Percentiles rank a stretch among this genome's conserved stretches.
Evolutionary conservation across 306 rosid genomes (phyloP).

Genomic region (Aeschynomene evenia): DNA sequence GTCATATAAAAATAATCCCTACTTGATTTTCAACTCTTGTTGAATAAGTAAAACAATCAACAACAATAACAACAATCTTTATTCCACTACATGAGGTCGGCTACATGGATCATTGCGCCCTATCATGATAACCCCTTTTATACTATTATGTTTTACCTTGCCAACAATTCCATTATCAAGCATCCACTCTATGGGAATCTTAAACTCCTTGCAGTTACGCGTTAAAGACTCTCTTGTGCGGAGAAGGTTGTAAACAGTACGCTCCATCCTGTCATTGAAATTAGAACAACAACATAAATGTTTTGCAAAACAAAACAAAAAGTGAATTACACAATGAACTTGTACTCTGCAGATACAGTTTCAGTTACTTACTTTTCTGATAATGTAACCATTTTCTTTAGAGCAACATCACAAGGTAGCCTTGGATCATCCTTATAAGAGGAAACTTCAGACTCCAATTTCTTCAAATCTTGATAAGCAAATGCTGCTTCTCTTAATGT

Average conservation of each 20-base stretch:
- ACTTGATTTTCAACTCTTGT: not conserved
- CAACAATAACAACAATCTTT: no score
- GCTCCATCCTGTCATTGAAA: slow-evolving; percentile 73
- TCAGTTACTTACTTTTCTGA: slow-evolving; percentile 74
- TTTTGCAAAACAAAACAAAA: not conserved
- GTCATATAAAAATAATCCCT: not conserved
- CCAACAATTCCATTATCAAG: slow-evolving; percentile 85
- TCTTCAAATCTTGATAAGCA: slow-evolving; percentile 81
- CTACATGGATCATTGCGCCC: no score
- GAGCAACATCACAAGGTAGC: slow-evolving; percentile 65
- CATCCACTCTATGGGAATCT: slow-evolving; percentile 92
- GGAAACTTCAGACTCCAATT: slow-evolving; percentile 80
- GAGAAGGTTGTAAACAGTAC: slow-evolving; percentile 72
- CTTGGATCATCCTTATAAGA: slow-evolving; percentile 61
- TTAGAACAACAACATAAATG: not conserved
- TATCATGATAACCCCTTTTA: no score
- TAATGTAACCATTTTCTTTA: slow-evolving; percentile 85
- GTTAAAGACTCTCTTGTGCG: slow-evolving; percentile 83
- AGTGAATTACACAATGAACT: not conserved
- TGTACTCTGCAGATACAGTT: not conserved
- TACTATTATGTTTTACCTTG: slow-evolving; percentile 71
- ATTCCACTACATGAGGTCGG: no score
- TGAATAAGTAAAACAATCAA: not conserved
- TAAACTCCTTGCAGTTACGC: slow-evolving; percentile 80
- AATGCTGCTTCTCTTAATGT: slow-evolving; percentile 94